phyloP scores from a whole-genome alignment of 2,329 filamentous ascomycete genomes.

The Fusarium sp. region DNA sequence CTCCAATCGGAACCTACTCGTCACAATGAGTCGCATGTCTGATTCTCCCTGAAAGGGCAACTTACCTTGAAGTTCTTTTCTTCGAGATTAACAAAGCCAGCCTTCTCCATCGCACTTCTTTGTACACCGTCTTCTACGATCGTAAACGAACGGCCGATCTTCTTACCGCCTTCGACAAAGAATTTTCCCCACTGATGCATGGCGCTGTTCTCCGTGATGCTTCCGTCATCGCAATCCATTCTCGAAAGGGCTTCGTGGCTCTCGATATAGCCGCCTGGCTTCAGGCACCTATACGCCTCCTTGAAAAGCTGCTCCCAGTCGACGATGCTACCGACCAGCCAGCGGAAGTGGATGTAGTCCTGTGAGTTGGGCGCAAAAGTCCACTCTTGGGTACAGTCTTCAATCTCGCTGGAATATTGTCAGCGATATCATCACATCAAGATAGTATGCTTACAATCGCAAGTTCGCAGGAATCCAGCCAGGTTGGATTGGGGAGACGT shows the following conservation, averaged over 20 bases:
- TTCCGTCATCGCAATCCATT: constrained; percentile 32
- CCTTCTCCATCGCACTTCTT: constrained; percentile 26
- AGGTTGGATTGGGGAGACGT: constrained; percentile 36
- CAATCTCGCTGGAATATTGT: constrained; percentile 18
- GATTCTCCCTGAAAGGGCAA: fast-evolving
- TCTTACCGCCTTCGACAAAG: constrained; percentile 33
- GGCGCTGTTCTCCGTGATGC: constrained; percentile 22
- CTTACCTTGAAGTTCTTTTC: constrained; percentile 32
- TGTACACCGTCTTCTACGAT: constrained; percentile 32
- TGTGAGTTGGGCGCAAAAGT: constrained; percentile 28
- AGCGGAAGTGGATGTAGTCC: constrained; percentile 39
- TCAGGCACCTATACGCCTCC: constrained; percentile 25
- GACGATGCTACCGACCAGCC: constrained; percentile 30
- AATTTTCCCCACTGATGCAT: constrained; percentile 43
- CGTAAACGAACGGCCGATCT: constrained; percentile 30
- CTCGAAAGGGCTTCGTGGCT: constrained; percentile 34
- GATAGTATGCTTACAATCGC: constrained; percentile 10
- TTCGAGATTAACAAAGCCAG: constrained; percentile 20
- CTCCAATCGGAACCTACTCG: constrained; percentile 31
- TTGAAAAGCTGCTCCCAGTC: constrained; percentile 33
- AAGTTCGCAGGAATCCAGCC: constrained; percentile 34
- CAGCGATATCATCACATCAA: fast-evolving
- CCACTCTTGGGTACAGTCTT: constrained; percentile 42
- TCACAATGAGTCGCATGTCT: neutral
- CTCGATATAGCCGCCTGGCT: constrained; percentile 30